Evolutionary conservation across 2,329 filamentous ascomycete genomes (phyloP), one percentile per base, ranked within the genome.

Genomic region (Teratosphaeria gauchensis): DNA sequence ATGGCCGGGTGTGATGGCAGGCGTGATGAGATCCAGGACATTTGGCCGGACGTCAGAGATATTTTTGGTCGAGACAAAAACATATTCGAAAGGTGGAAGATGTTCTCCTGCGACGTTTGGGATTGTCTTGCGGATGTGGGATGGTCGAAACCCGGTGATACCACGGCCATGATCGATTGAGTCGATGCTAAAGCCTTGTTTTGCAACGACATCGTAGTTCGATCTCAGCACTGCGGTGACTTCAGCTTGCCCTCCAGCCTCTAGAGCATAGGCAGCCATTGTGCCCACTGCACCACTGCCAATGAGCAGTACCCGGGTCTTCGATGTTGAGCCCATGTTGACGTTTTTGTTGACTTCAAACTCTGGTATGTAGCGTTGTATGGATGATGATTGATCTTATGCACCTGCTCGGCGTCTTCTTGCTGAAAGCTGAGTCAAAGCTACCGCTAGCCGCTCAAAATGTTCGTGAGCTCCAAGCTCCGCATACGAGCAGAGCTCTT

Each of bases 31-130:
- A 1, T 81, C 77, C 46, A 74, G 65, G 0, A 81, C 69, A 0
- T 72, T 74, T 0, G 83, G 82, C 0, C 73, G 70, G 7, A 80
- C 66, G 56, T 85, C 83, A 4, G 82, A 35, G 35, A 82, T 70
- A 63, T 83, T 85, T 66, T 86, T 86, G 9, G 82, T 85, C 4
- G 78, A 76, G 42, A 80, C 74, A 7, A 86, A 69, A 42, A 85
- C 76, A 63, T 78, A 85, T 69, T 85, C 79, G 65, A 78, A 85
- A 2, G 62, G 58, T 4, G 58, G 16, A 0, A 58, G 51, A 0
- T 46, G 56, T 42, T 73, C 69, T 53, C 72, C 62, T 2, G 62
- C 57, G 4, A 80, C 71, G 51, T 81, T 66, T 0, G 82, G 82
- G 24, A 84, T 71, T 3, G 70, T 70, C 53, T 78, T 77, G 58